A percentile compares a stretch with the other conserved stretches of the same genome.
Evolutionary conservation across 345 rosid species (phyloP).

Genomic region (Heritiera fomes): DNA sequence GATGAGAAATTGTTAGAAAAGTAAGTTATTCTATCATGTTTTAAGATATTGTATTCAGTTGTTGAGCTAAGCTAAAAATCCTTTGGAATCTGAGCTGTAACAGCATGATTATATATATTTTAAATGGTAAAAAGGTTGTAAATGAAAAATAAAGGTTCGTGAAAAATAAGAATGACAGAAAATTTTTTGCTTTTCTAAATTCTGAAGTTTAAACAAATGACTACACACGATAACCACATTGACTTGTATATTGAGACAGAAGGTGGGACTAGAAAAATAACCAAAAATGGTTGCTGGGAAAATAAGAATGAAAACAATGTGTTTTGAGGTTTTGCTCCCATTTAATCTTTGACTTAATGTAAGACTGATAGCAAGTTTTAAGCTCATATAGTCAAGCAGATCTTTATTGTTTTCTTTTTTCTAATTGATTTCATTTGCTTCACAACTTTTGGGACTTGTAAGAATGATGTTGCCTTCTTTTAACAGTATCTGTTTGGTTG

Average conservation of each 20-base stretch:
- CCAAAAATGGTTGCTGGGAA: background rate
- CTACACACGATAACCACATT: background rate
- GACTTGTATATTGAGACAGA: background rate
- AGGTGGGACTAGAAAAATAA: background rate
- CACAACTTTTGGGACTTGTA: background rate
- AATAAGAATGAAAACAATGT: constrained; percentile 4
- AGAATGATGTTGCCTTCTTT: background rate
- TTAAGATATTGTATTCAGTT: background rate
- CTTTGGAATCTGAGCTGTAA: background rate
- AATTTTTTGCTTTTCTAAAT: background rate
- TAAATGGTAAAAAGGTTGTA: background rate
- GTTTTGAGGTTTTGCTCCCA: background rate
- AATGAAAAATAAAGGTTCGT: background rate
- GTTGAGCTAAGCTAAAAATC: constrained; percentile 5
- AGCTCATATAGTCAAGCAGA: background rate
- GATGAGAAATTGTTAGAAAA: constrained; percentile 33
- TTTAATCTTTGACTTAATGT: constrained; percentile 6
- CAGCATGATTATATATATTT: background rate
- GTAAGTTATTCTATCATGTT: constrained; percentile 32
- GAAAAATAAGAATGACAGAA: background rate
- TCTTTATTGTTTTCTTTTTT: background rate
- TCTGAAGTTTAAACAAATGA: background rate
- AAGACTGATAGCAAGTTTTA: background rate
- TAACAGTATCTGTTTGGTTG: background rate
- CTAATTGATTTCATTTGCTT: constrained; percentile 3